Percentiles rank a stretch among this genome's conserved stretches.
These are phyloP conservation scores for Kwoniella bestiolae DNA, from an alignment of 768 basidiomycete genomes.

Conservation along the genomic window DNA sequence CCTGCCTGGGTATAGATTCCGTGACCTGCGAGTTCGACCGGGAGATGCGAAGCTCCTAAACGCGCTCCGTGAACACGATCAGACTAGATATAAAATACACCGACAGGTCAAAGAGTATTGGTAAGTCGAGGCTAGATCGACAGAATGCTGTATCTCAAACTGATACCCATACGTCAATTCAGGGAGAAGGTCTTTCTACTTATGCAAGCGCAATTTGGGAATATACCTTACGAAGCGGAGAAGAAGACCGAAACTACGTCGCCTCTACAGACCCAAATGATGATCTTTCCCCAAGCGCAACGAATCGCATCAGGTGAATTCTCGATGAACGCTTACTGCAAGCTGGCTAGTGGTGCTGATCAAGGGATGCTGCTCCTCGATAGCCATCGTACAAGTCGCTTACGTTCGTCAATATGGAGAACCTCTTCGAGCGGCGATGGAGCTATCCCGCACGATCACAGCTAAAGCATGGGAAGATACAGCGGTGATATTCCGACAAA, in stretches of 20 bases:
- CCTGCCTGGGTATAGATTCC: conserved; percentile 43
- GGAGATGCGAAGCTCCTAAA: conserved; percentile 47
- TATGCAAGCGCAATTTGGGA: conserved; percentile 67
- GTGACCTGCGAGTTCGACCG: conserved; percentile 43
- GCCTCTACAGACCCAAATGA: conserved; percentile 66
- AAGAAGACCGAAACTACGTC: conserved; percentile 67
- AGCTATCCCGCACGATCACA: conserved; percentile 75
- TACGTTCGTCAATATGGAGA: conserved; percentile 69
- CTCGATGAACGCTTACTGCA: background rate
- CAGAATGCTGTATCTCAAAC: too few relatives aligned
- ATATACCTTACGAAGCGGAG: conserved; percentile 57
- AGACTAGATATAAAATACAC: conserved; percentile 72
- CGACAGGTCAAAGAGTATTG: conserved; percentile 71
- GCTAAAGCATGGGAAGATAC: conserved; percentile 93
- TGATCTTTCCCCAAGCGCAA: conserved; percentile 73
- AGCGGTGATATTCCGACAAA: conserved; percentile 79
- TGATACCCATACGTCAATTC: too few relatives aligned
- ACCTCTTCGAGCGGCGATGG: conserved; percentile 73
- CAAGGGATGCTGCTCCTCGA: background rate
- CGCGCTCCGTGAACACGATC: conserved; percentile 60
- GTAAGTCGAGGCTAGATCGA: too few relatives aligned
- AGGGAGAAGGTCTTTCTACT: conserved; percentile 78
- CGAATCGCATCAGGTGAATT: conserved; percentile 74
- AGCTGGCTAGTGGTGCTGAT: background rate
- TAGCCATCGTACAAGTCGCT: conserved; percentile 79